Conservation (phyloP, 179 eudicot genomes). For the Corrigiola litoralis region DNA sequence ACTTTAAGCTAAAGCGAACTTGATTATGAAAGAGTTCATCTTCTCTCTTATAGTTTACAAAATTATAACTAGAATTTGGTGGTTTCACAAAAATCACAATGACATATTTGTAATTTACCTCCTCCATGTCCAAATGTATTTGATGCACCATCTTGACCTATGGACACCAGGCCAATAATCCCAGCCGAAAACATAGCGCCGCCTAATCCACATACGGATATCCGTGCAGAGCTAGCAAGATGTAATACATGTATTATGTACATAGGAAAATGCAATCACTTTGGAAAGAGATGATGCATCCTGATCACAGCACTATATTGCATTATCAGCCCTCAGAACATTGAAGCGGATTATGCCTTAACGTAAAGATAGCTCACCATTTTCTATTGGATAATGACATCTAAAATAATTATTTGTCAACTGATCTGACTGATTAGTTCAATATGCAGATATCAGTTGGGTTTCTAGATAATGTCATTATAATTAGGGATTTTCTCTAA, state of each 20-base stretch:
- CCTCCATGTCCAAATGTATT: conserved; percentile 59
- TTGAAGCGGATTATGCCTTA: neutral
- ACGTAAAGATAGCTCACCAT: neutral
- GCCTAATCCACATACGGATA: conserved; percentile 49
- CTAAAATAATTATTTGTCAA: too few species aligned
- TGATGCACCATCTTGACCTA: conserved; percentile 65
- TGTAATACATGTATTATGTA: neutral
- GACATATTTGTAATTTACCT: conserved; percentile 42
- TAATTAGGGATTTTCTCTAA: too few species aligned
- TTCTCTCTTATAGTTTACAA: too few species aligned
- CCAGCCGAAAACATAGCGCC: conserved; percentile 45
- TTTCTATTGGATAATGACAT: neutral
- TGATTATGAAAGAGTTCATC: neutral
- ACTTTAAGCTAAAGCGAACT: neutral
- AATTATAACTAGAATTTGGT: too few species aligned
- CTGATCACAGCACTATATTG: neutral
- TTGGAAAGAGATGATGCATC: neutral
- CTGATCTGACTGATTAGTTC: too few species aligned
- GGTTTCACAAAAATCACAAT: neutral
- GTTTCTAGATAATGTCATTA: too few species aligned
- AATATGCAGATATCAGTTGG: too few species aligned
- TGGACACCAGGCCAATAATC: conserved; percentile 40
- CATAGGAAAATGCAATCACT: neutral
- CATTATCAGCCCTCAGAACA: neutral
- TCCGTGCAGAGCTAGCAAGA: conserved; percentile 42